Evolutionary conservation across 1,139 yeast genomes (phyloP).

Genomic region (Petasospora fabianii): DNA sequence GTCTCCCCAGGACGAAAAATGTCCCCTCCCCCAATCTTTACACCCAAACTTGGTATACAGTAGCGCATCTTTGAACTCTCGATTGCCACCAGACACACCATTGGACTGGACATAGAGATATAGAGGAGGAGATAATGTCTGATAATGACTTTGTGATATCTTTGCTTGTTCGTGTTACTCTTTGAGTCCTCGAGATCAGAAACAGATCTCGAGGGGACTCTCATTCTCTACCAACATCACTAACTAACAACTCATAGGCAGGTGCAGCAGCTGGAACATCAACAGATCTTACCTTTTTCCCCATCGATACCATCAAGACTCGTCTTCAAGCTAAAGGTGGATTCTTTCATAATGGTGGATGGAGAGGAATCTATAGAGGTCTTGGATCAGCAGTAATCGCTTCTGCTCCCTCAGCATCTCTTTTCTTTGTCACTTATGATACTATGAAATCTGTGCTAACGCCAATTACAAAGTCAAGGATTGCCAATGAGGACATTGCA

Average conservation of each 20-base stretch:
- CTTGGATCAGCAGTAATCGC: slow-evolving; percentile 92
- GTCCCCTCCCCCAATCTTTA: too few species aligned
- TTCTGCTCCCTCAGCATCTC: slow-evolving; percentile 89
- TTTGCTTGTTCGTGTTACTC: slow-evolving; percentile 27
- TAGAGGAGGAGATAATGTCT: slow-evolving; percentile 1
- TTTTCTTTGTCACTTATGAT: slow-evolving; percentile 89
- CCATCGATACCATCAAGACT: slow-evolving; percentile 92
- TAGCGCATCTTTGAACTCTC: too few species aligned
- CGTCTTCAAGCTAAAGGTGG: slow-evolving; percentile 95
- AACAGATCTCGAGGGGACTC: too few species aligned
- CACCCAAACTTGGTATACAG: too few species aligned
- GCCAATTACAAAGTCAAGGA: slow-evolving; percentile 35
- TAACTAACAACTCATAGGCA: slow-evolving; percentile 38
- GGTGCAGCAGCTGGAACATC: slow-evolving; percentile 98
- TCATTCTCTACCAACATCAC: background rate
- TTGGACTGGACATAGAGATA: too few species aligned
- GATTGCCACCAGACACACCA: background rate
- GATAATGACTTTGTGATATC: slow-evolving; percentile 28
- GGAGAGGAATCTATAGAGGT: slow-evolving; percentile 86
- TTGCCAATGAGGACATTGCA: slow-evolving; percentile 33
- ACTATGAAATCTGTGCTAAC: slow-evolving; percentile 56
- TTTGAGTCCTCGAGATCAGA: background rate
- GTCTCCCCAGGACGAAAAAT: too few species aligned
- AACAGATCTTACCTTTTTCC: slow-evolving; percentile 91
- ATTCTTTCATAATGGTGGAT: slow-evolving; percentile 88